These are phyloP conservation scores for Paramecium tetraurelia DNA, from an alignment of 73 alveolate species.

Conservation along the genomic window DNA sequence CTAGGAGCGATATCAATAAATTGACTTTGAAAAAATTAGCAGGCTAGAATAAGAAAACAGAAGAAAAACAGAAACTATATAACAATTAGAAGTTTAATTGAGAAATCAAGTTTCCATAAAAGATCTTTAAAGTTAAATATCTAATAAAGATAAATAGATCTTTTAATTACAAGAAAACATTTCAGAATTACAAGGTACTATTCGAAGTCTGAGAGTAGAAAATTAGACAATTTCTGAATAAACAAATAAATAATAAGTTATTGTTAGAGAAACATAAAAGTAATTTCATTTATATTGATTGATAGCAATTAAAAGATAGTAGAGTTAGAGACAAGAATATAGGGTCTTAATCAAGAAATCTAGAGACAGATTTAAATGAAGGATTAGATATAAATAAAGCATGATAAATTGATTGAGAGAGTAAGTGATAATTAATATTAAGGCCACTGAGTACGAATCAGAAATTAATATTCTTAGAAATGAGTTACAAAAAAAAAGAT, in stretches of 20 bases:
- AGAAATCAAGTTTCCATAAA: neutral
- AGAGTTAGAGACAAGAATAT: neutral
- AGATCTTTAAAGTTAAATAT: neutral
- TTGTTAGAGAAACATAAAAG: conserved; percentile 49
- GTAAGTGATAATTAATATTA: neutral
- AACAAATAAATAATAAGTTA: neutral
- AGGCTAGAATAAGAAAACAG: neutral
- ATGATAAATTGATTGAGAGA: conserved; percentile 8
- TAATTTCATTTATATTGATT: neutral
- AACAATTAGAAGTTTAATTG: neutral
- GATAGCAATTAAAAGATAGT: neutral
- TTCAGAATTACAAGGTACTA: neutral
- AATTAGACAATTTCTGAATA: neutral
- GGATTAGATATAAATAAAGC: neutral
- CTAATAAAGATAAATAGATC: neutral
- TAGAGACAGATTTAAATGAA: neutral
- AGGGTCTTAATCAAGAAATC: neutral
- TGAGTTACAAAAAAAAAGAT: neutral
- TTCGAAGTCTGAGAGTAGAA: neutral
- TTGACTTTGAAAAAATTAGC: conserved; percentile 9
- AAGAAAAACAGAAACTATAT: neutral
- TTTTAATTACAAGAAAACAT: neutral
- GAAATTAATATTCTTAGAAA: conserved; percentile 7
- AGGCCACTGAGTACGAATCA: conserved; percentile 45
- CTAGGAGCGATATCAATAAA: conserved; percentile 8